Evolutionary conservation across 805 yeast species (phyloP).

Genomic region (Ogataea paradorogensis): DNA sequence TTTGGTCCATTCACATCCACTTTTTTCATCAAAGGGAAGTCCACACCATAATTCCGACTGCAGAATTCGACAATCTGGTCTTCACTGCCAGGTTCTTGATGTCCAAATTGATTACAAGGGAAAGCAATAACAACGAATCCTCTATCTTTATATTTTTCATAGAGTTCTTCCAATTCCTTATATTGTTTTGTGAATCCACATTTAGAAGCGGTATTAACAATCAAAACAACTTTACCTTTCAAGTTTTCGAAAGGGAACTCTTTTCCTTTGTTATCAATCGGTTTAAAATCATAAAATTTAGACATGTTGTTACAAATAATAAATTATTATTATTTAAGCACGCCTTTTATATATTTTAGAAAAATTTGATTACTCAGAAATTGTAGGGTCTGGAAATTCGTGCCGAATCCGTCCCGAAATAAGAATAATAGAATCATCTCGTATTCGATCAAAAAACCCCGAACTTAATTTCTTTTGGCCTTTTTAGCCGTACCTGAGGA

Average conservation of each 20-base stretch:
- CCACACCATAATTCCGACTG: constrained; percentile 78
- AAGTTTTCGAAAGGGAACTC: constrained; percentile 58
- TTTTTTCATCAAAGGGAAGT: constrained; percentile 85
- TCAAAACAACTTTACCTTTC: constrained; percentile 75
- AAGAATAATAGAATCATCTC: neutral
- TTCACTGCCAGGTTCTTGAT: constrained; percentile 70
- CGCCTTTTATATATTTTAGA: too few relatives aligned
- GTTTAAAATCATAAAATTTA: constrained; percentile 62
- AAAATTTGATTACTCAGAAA: neutral
- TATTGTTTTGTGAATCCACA: constrained; percentile 80
- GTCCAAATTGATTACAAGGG: constrained; percentile 89
- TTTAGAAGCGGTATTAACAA: constrained; percentile 87
- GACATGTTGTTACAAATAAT: constrained; percentile 38
- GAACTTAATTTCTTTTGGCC: neutral
- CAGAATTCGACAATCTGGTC: constrained; percentile 75
- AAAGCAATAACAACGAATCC: constrained; percentile 75
- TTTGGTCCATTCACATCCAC: constrained; percentile 84
- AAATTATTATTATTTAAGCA: neutral
- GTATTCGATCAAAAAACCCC: neutral
- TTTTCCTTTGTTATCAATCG: constrained; percentile 58
- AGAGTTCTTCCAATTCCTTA: constrained; percentile 63
- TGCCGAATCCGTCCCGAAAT: neutral
- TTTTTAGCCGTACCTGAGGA: neutral
- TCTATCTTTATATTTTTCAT: constrained; percentile 57
- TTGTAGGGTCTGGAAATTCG: constrained; percentile 1